These are phyloP conservation scores for Auxenochlorella pyrenoidosa DNA, from an alignment of 139 green algal species.

Conservation along the genomic window DNA sequence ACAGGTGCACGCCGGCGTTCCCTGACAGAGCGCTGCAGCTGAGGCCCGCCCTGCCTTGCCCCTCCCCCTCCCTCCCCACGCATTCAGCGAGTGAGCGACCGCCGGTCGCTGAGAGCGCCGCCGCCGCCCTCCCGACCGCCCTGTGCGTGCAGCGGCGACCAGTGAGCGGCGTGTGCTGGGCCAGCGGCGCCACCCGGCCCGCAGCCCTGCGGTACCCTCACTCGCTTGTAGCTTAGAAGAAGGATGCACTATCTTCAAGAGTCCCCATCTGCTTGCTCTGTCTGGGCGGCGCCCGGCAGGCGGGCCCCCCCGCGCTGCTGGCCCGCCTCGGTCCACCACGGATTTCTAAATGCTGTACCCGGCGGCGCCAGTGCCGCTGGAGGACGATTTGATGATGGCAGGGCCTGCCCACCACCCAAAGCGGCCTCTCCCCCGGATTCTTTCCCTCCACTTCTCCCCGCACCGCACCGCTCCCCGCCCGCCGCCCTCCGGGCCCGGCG, in stretches of 20 bases:
- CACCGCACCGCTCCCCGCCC: not conserved
- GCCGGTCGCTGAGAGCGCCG: not conserved
- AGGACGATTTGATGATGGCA: slow-evolving; percentile 1
- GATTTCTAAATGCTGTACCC: not conserved
- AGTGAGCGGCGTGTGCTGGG: not conserved
- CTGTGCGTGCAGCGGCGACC: slow-evolving; percentile 19
- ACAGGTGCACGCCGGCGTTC: too few relatives aligned
- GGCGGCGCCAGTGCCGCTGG: not conserved
- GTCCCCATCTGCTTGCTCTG: not conserved
- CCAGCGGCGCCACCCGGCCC: not conserved
- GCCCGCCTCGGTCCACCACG: not conserved
- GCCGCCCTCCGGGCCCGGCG: not conserved
- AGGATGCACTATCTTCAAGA: not conserved
- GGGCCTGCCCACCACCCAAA: not conserved
- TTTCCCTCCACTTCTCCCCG: not conserved
- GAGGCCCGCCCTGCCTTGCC: not conserved
- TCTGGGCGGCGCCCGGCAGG: not conserved
- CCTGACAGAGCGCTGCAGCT: not conserved
- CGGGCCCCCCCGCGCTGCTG: not conserved
- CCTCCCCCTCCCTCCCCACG: not conserved
- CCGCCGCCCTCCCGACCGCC: not conserved
- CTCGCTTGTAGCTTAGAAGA: not conserved
- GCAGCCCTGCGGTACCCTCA: not conserved
- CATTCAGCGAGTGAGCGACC: not conserved
- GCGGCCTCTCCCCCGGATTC: not conserved